Evolutionary conservation across 768 basidiomycete genomes (phyloP).

Genomic region (Scleroderma citrinum): DNA sequence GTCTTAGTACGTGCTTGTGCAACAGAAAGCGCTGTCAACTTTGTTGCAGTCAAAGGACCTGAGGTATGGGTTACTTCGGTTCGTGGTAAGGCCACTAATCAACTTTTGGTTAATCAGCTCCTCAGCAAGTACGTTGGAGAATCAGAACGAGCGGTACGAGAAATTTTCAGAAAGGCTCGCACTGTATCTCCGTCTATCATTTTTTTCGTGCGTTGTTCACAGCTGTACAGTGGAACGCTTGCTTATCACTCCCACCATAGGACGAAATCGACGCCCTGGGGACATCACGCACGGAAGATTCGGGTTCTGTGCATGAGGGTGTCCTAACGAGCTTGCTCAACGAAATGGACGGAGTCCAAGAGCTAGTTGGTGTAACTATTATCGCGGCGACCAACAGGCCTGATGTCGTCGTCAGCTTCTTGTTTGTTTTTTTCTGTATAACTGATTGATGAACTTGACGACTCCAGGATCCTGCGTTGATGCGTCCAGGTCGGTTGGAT

Average conservation of each 20-base stretch:
- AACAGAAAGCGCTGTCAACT: constrained; percentile 91
- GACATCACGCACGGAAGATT: constrained; percentile 56
- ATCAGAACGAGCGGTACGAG: constrained; percentile 90
- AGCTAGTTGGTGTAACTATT: constrained; percentile 89
- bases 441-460: too few relatives aligned
- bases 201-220: constrained; percentile 69
- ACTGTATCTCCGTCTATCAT: constrained; percentile 93
- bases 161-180: constrained; percentile 92
- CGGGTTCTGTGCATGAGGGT: constrained; percentile 66
- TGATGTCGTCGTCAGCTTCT: constrained; percentile 72
- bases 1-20: constrained; percentile 89
- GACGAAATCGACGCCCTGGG: constrained; percentile 97
- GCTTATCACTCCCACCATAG: constrained; percentile 35
- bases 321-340: constrained; percentile 91
- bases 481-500: constrained; percentile 93
- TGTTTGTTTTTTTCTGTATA: neutral
- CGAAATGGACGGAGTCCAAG: constrained; percentile 98
- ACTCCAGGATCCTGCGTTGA: constrained; percentile 82
- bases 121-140: constrained; percentile 97
- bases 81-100: neutral
- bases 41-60: constrained; percentile 94
- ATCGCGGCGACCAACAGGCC: constrained; percentile 96
- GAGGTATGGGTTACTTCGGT: constrained; percentile 52
- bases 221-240: neutral
- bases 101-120: constrained; percentile 47